Evolutionary conservation across 495 filamentous ascomycete genomes (phyloP).

Genomic region (Penicillium soppii): DNA sequence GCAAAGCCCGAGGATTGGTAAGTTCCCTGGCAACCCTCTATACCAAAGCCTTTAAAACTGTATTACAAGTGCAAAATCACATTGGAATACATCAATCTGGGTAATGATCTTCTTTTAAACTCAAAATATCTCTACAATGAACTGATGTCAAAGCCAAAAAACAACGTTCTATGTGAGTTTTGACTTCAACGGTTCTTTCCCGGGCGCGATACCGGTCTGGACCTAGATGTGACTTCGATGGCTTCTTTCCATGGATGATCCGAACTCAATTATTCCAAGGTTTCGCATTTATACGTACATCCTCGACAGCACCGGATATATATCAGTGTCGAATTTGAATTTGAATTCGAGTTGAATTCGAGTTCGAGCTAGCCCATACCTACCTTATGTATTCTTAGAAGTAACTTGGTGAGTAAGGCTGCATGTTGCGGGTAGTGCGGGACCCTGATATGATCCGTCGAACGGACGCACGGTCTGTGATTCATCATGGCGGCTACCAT

Average conservation of each 20-base stretch:
- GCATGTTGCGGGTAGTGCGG: neutral
- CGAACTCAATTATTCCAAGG: conserved; percentile 13
- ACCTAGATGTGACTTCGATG: conserved; percentile 7
- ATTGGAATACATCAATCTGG: neutral
- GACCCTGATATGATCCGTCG: conserved; percentile 16
- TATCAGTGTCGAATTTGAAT: too few species aligned
- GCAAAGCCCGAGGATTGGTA: conserved; percentile 11
- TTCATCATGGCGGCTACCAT: conserved; percentile 12
- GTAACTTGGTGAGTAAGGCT: neutral
- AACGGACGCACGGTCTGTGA: conserved; percentile 20
- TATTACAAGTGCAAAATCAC: conserved; percentile 9
- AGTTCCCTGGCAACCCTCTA: too few species aligned
- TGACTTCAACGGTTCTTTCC: conserved; percentile 5
- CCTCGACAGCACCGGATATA: too few species aligned
- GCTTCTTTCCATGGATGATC: neutral
- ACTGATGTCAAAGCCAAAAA: neutral
- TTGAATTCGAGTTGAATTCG: neutral
- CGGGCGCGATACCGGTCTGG: conserved; percentile 14
- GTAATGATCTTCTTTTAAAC: conserved; percentile 1
- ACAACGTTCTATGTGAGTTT: neutral
- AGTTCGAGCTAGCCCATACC: neutral
- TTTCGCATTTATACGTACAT: too few species aligned
- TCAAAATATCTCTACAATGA: too few species aligned
- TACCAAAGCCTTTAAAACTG: neutral
- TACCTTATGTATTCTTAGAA: neutral